Evolutionary conservation across 106 monocot genomes (phyloP), one percentile per base, ranked within the genome.

Genomic region (Amphibolis antarctica): DNA sequence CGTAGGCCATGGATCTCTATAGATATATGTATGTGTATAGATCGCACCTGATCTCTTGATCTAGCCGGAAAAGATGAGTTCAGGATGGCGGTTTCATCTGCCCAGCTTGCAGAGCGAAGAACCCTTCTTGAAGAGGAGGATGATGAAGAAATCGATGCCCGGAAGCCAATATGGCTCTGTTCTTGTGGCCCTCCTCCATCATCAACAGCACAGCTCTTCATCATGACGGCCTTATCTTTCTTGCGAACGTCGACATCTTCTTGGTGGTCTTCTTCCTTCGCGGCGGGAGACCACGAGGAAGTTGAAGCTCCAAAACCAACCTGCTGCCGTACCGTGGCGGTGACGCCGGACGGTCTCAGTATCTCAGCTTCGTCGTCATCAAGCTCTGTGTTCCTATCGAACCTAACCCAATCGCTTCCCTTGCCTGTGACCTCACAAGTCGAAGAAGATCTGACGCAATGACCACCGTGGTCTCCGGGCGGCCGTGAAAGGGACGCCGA

Each of bases 31-130:
- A n/a, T n/a, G n/a, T n/a, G n/a, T n/a, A n/a, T n/a, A n/a, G n/a
- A 15, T 9, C 12, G 19, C 15, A 77, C 76, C 76, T 77, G 65
- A 14, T 77, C 60, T 21, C 25, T 48, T 42, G 68, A 49, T 19
- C 48, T 62, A 55, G 64, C 21, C 23, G 71, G 65, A 63, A 68
- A 55, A 58, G 78, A 62, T 17, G 72, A 60, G 54, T 55, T 77
- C 18, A 42, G 44, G 20, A 36, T 46, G 46, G 31, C 21, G 12
- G 67, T 17, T 9, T 72, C 67, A 23, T 65, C 46, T 65, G 10
- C 46, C 22, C n/a, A n/a, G n/a, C n/a, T n/a, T n/a, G n/a, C n/a
- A n/a, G n/a, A n/a, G n/a, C n/a, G n/a, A n/a, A n/a, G n/a, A n/a
- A n/a, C n/a, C n/a, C n/a, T n/a, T n/a, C 21, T 69, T 46, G 45